phyloP scores from a whole-genome alignment of 1,284 basidiomycete species.

The Malassezia restricta region DNA sequence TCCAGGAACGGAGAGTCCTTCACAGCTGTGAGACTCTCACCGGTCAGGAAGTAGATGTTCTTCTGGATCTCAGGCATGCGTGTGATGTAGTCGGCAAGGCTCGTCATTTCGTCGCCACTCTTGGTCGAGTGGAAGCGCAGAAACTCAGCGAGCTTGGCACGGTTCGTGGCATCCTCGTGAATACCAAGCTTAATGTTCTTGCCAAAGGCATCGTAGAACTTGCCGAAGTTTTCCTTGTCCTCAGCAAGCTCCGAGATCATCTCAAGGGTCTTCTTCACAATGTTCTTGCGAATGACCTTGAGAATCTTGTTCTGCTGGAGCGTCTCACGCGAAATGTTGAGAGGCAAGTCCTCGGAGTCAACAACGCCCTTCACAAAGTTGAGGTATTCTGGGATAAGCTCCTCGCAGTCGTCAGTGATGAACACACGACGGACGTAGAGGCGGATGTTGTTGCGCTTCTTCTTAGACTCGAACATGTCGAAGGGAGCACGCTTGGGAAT shows the following conservation, averaged over 20 bases:
- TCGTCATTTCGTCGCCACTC: slow-evolving; percentile 78
- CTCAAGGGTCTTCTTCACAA: slow-evolving; percentile 97
- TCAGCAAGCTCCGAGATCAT: slow-evolving; percentile 91
- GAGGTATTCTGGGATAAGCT: slow-evolving; percentile 98
- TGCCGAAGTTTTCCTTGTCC: slow-evolving; percentile 98
- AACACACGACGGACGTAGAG: slow-evolving; percentile 99
- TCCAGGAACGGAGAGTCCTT: slow-evolving; percentile 97
- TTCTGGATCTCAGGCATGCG: slow-evolving; percentile 99
- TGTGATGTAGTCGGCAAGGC: slow-evolving; percentile 99
- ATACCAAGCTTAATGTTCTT: slow-evolving; percentile 65
- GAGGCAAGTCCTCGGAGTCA: slow-evolving; percentile 97
- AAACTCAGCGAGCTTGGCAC: slow-evolving; percentile 98
- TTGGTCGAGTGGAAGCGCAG: slow-evolving; percentile 98
- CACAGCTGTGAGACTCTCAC: slow-evolving; percentile 83
- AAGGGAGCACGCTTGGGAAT: slow-evolving; percentile 73
- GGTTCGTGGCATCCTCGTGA: slow-evolving; percentile 97
- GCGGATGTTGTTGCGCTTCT: slow-evolving; percentile 99
- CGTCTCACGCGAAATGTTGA: slow-evolving; percentile 99
- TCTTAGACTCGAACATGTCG: slow-evolving; percentile 99
- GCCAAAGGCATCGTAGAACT: slow-evolving; percentile 78
- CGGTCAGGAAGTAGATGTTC: slow-evolving; percentile 91
- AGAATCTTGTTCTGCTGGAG: slow-evolving; percentile 99
- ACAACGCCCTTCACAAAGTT: slow-evolving; percentile 94
- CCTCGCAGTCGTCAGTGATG: slow-evolving; percentile 99
- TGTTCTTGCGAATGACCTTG: slow-evolving; percentile 76